Evolutionary conservation across 352 stramenopile genomes (phyloP).

Genomic region (Phytopythium delawarense): DNA sequence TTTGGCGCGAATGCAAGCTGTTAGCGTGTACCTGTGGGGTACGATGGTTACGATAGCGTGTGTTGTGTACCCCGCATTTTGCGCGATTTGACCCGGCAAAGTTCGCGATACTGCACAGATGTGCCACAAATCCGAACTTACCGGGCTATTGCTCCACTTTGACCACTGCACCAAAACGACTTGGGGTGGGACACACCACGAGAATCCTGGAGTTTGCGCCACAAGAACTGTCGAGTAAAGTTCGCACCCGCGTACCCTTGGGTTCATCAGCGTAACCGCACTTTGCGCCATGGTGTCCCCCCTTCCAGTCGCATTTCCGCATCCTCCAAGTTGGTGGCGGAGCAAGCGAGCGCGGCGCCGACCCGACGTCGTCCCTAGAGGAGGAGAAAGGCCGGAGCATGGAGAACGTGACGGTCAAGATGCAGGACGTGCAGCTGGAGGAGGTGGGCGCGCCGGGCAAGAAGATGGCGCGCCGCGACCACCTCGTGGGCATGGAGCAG

Average conservation of each 20-base stretch:
- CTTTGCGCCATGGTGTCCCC: neutral
- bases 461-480: slow-evolving; percentile 87
- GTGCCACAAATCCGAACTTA: too few species aligned
- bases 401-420: slow-evolving; percentile 75
- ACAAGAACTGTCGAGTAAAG: neutral
- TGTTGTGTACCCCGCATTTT: too few species aligned
- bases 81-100: too few species aligned
- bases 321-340: neutral
- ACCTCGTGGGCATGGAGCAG: slow-evolving; percentile 90
- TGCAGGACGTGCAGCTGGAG: slow-evolving; percentile 78
- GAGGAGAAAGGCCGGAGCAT: slow-evolving; percentile 17
- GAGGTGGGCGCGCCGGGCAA: slow-evolving; percentile 41
- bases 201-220: too few species aligned
- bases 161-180: too few species aligned
- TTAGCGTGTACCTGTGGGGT: too few species aligned
- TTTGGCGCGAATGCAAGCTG: too few species aligned
- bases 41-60: too few species aligned
- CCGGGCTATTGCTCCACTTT: too few species aligned
- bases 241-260: neutral
- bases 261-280: neutral
- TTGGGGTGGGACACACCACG: too few species aligned
- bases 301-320: neutral
- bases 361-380: too few species aligned
- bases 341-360: slow-evolving; percentile 2
- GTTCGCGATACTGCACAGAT: too few species aligned